Evolutionary conservation across 2,329 filamentous ascomycete genomes (phyloP), one percentile per base, ranked within the genome.

Genomic region (Sclerotinia nivalis): DNA sequence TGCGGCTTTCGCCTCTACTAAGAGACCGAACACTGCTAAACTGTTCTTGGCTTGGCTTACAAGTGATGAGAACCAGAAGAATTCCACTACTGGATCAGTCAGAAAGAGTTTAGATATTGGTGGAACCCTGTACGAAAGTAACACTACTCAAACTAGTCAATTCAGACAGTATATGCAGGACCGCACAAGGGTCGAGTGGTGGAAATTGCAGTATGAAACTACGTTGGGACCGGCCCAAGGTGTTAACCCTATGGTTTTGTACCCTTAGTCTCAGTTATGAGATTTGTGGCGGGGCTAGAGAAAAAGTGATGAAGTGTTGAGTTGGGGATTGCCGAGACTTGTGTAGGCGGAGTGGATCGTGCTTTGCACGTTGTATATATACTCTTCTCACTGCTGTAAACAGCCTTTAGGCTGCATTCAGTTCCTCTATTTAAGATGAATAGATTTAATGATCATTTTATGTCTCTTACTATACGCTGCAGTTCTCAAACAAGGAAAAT

Each of bases 161-260:
- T 64, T 64, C 4, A 52, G 60, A 52, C 60, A 64, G 15, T 64
- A 52, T 7, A 64, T 64, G 60, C 60, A 64, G 9, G 60, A 64
- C 18, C 45, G 60, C 7, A 8, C 0, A 22, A 50, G 60, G 0
- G 60, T 64, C n/a, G 60, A 64, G 22, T 64, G 60, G 60, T 64
- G 60, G 60, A 64, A 52, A 9, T 52, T 64, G 31, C 60, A 64
- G 9, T 64, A 20, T 28, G 60, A 64, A 31, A 64, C 45, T 9
- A 64, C 47, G 1, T 40, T 64, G 31, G 60, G 60, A 52, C 2
- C 60, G 3, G 60, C 60, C 3, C 60, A 64, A 9, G 60, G 60
- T 4, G 8, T 25, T 15, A 25, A 31, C 20, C 60, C 60, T 25
- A 40, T 64, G 47, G 0, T 2, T 2, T 40, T 52, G 15, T 64